Percentiles rank a stretch among this genome's conserved stretches.
phyloP scores from a whole-genome alignment of 2,329 filamentous ascomycete genomes.

The Calonectria hawksworthii region DNA sequence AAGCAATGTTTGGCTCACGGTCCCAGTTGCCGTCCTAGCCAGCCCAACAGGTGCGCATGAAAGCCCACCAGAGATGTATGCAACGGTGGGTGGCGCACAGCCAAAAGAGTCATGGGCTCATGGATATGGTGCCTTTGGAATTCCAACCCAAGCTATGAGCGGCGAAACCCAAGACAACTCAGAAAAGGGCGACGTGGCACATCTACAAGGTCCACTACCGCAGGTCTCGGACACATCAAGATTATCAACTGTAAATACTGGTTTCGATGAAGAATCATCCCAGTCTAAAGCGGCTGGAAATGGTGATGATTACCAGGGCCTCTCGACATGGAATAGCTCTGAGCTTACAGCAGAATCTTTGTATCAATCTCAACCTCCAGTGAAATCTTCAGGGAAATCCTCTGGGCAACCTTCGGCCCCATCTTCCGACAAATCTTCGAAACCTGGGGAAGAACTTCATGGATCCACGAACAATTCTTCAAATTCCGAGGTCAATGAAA shows the following conservation, averaged over 20 bases:
- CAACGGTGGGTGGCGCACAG: too few species aligned
- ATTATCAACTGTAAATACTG: not conserved
- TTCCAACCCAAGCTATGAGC: not conserved
- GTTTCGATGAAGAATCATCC: not conserved
- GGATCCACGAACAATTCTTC: not conserved
- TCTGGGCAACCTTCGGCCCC: not conserved
- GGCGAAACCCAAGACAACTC: not conserved
- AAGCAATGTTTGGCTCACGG: not conserved
- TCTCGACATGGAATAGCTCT: too few species aligned
- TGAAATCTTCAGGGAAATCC: not conserved
- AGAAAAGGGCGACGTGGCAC: not conserved
- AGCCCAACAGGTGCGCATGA: not conserved
- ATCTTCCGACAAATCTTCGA: not conserved
- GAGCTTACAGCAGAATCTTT: too few species aligned
- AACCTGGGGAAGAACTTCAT: not conserved
- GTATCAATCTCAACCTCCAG: too few species aligned
- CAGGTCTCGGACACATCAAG: not conserved
- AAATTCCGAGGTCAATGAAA: not conserved
- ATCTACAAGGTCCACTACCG: not conserved
- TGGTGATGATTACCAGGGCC: not conserved
- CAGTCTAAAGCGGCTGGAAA: not conserved
- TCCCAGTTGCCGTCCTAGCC: not conserved
- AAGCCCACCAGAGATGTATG: not conserved
- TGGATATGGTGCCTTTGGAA: not conserved
- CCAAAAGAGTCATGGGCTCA: not conserved